Conservation (phyloP, 2,329 filamentous ascomycete species). For the Shiraia sp. region DNA sequence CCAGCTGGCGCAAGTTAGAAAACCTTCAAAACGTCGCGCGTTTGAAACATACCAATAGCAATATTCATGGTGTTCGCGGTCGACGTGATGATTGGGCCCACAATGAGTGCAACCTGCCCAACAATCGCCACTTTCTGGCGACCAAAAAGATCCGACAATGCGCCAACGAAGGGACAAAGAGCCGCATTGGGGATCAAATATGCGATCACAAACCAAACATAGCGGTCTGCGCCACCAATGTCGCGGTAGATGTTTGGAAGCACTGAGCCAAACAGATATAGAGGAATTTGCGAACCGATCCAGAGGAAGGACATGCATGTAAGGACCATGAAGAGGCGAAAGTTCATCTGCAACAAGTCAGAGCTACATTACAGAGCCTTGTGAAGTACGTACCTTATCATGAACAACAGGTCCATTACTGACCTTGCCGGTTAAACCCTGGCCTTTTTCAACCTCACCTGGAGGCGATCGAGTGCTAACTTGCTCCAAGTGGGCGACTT, state of each 20-base stretch:
- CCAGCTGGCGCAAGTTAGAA: slow-evolving; percentile 22
- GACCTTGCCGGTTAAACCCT: slow-evolving; percentile 9
- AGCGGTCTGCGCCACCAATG: slow-evolving; percentile 63
- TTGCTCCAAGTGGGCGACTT: slow-evolving; percentile 19
- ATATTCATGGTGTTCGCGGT: slow-evolving; percentile 37
- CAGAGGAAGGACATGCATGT: slow-evolving; percentile 64
- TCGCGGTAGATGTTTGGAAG: slow-evolving; percentile 59
- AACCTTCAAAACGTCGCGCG: background rate
- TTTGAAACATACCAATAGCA: slow-evolving; percentile 26
- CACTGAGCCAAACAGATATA: slow-evolving; percentile 52
- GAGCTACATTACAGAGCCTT: background rate
- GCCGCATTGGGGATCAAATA: slow-evolving; percentile 62
- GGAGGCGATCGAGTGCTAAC: slow-evolving; percentile 15
- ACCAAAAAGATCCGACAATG: slow-evolving; percentile 40
- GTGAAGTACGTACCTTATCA: slow-evolving; percentile 19
- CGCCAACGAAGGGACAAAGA: slow-evolving; percentile 66
- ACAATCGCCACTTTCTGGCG: slow-evolving; percentile 37
- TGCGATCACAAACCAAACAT: slow-evolving; percentile 58
- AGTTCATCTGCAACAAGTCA: slow-evolving; percentile 19
- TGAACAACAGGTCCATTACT: slow-evolving; percentile 27
- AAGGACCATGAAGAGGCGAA: slow-evolving; percentile 58
- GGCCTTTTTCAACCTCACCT: slow-evolving; percentile 23
- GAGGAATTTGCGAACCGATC: slow-evolving; percentile 64
- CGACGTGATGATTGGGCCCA: slow-evolving; percentile 38
- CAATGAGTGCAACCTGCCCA: slow-evolving; percentile 40